phyloP scores from a whole-genome alignment of 2,329 filamentous ascomycete species.

The Claviceps sp. region DNA sequence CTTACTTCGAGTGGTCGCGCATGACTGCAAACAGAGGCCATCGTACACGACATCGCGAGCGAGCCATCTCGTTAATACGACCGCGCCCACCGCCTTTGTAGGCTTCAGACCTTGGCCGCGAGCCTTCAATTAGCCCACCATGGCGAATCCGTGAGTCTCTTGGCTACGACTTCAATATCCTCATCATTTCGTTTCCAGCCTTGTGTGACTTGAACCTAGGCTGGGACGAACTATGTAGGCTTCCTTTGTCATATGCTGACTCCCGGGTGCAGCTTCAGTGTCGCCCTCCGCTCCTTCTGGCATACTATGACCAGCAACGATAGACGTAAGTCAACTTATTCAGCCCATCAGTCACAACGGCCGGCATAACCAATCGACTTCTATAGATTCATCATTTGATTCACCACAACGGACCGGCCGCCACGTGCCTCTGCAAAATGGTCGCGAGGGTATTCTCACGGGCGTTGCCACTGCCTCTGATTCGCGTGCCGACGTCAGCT shows the following conservation, averaged over 20 bases:
- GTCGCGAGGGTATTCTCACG: slow-evolving; percentile 68
- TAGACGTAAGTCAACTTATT: slow-evolving; percentile 37
- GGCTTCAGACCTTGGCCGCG: background rate
- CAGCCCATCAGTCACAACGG: background rate
- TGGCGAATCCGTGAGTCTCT: slow-evolving; percentile 12
- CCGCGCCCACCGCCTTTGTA: background rate
- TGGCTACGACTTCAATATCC: background rate
- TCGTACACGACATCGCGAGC: background rate
- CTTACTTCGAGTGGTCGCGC: background rate
- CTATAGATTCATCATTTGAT: slow-evolving; percentile 75
- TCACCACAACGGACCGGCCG: slow-evolving; percentile 84
- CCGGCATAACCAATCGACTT: background rate
- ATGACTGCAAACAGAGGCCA: background rate
- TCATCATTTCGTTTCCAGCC: background rate
- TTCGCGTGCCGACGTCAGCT: slow-evolving; percentile 72
- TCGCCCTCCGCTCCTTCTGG: slow-evolving; percentile 83
- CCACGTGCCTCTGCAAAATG: slow-evolving; percentile 78
- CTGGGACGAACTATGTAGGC: background rate
- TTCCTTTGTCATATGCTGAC: background rate
- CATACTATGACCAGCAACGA: slow-evolving; percentile 72
- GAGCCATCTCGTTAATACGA: background rate
- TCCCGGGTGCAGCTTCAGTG: slow-evolving; percentile 40
- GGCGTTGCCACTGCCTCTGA: slow-evolving; percentile 82
- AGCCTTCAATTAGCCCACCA: slow-evolving; percentile 5
- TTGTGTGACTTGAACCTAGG: background rate